These are phyloP conservation scores for Trichoderma atrobrunneum DNA, from an alignment of 2,329 filamentous ascomycete species.

Conservation along the genomic window DNA sequence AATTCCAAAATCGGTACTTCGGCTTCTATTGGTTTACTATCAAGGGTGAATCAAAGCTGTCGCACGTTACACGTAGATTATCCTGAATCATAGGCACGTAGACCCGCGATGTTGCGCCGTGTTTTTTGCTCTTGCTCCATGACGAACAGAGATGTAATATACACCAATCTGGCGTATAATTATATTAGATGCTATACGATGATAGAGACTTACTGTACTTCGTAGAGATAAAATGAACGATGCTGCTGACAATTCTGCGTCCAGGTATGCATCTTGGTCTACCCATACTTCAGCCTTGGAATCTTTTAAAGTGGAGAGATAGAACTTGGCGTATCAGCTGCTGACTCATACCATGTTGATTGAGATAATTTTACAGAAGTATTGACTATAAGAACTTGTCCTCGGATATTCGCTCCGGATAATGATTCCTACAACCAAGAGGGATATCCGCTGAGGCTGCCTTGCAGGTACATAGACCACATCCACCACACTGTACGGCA, in stretches of 20 bases:
- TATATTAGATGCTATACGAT: not conserved
- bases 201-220: not conserved
- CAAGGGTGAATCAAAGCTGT: not conserved
- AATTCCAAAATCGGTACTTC: not conserved
- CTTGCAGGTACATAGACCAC: not conserved
- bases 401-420: not conserved
- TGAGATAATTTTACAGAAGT: not conserved
- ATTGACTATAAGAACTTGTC: not conserved
- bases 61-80: no score
- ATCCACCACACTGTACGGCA: not conserved
- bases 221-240: not conserved
- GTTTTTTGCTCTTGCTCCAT: not conserved
- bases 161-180: not conserved
- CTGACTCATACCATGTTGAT: not conserved
- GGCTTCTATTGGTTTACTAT: not conserved
- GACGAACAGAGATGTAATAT: not conserved
- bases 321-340: not conserved
- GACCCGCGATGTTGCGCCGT: no score
- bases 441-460: not conserved
- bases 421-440: not conserved
- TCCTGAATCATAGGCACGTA: no score
- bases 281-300: not conserved
- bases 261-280: not conserved
- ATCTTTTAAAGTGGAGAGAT: not conserved
- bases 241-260: not conserved